Evolutionary conservation across 2,329 filamentous ascomycete species (phyloP).

Genomic region (Sporothrix pallida): DNA sequence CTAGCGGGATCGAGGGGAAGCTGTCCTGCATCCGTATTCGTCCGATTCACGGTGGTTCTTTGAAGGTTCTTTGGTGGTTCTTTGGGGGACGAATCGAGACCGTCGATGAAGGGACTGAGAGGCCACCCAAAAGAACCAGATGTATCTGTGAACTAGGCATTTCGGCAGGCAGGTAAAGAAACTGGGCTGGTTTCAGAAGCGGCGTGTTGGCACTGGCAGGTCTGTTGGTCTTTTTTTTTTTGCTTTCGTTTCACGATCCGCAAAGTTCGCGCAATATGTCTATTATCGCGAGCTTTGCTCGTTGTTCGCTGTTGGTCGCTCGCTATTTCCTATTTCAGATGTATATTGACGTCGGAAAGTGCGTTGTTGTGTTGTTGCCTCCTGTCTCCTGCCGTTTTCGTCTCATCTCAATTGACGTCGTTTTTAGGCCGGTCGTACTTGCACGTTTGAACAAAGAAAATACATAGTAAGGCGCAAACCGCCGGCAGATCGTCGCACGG

Average conservation of each 20-base stretch:
- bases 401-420: neutral
- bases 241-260: neutral
- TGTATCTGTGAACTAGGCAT: neutral
- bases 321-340: neutral
- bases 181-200: neutral
- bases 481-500: neutral
- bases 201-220: neutral
- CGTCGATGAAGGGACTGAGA: neutral
- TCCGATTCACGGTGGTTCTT: no score
- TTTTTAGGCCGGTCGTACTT: neutral
- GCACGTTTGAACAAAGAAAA: neutral
- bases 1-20: no score
- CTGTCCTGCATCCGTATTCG: no score
- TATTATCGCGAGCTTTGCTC: neutral
- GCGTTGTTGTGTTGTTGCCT: no score
- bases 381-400: slow-evolving; percentile 4
- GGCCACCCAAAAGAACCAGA: neutral
- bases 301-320: neutral
- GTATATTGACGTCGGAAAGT: neutral
- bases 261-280: neutral
- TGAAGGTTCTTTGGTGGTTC: neutral
- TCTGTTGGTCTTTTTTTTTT: slow-evolving; percentile 1
- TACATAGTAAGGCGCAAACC: neutral
- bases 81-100: neutral
- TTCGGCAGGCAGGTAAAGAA: neutral